A percentile compares a stretch with the other conserved stretches of the same genome.
Conservation (phyloP, 2,329 filamentous ascomycete species). For the Biscogniauxia sp. region DNA sequence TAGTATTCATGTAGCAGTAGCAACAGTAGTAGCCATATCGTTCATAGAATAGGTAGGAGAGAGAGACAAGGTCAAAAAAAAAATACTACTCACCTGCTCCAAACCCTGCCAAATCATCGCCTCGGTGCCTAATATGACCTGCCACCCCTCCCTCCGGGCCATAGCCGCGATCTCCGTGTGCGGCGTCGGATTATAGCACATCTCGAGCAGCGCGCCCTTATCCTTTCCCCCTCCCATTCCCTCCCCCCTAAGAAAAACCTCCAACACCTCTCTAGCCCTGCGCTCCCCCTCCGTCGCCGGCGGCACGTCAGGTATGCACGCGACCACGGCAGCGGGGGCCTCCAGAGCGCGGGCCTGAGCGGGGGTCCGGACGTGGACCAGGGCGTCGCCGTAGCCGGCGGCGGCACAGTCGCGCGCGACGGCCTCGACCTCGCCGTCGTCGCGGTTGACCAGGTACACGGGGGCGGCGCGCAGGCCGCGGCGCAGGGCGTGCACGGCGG, state of each 20-base stretch:
- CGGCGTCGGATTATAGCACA: constrained; percentile 78
- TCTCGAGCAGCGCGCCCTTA: constrained; percentile 72
- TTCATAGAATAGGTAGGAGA: too few relatives aligned
- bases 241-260: constrained; percentile 40
- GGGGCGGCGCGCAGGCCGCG: constrained; percentile 65
- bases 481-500: constrained; percentile 72
- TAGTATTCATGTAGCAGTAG: too few relatives aligned
- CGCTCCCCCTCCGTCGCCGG: constrained; percentile 64
- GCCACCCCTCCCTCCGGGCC: constrained; percentile 63
- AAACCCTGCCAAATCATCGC: constrained; percentile 75
- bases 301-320: constrained; percentile 74
- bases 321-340: constrained; percentile 65
- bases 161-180: constrained; percentile 65
- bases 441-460: constrained; percentile 77
- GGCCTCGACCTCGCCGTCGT: constrained; percentile 62
- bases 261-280: constrained; percentile 54
- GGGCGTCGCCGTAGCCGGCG: constrained; percentile 56
- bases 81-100: constrained; percentile 50
- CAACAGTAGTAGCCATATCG: too few relatives aligned
- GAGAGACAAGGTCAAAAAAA: not conserved
- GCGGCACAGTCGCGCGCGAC: constrained; percentile 63
- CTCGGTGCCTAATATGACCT: constrained; percentile 73
- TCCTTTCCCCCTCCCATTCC: constrained; percentile 35
- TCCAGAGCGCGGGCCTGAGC: constrained; percentile 58
- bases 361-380: constrained; percentile 61